Conservation (phyloP, 345 rosid genomes). For the Microthlaspi erraticum region DNA sequence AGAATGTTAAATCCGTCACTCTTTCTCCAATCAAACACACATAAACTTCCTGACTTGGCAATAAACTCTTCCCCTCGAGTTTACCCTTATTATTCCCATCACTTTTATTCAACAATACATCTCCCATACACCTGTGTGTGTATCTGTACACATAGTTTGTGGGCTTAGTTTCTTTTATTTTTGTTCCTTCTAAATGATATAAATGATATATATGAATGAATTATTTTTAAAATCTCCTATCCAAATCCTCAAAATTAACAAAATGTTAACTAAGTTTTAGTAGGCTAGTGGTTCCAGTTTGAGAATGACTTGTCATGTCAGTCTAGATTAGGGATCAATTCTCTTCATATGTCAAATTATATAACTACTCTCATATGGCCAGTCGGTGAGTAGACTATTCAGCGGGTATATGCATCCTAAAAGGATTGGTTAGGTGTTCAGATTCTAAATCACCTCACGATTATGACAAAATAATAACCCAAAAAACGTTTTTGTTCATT, state of each 20-base stretch:
- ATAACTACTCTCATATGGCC: too few relatives aligned
- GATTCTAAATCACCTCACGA: too few relatives aligned
- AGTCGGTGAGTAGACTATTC: too few relatives aligned
- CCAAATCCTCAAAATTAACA: too few relatives aligned
- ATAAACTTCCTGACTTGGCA: slow-evolving; percentile 44
- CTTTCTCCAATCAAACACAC: slow-evolving; percentile 51
- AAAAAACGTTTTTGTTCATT: neutral
- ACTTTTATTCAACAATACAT: slow-evolving; percentile 24
- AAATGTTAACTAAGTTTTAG: too few relatives aligned
- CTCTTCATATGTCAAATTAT: too few relatives aligned
- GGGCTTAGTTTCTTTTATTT: slow-evolving; percentile 24
- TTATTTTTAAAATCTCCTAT: too few relatives aligned
- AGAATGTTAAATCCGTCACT: slow-evolving; percentile 64
- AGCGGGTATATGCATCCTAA: too few relatives aligned
- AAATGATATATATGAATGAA: slow-evolving; percentile 21
- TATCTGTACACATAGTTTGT: slow-evolving; percentile 40
- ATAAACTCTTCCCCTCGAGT: slow-evolving; percentile 45
- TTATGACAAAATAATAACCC: neutral
- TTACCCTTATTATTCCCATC: slow-evolving; percentile 44
- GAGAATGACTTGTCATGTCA: too few relatives aligned
- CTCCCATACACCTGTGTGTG: slow-evolving; percentile 13
- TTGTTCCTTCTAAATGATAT: slow-evolving; percentile 2
- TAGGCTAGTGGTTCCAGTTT: too few relatives aligned
- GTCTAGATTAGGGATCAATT: too few relatives aligned
- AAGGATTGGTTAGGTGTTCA: too few relatives aligned